Base-by-base conservation (phyloP, 495 filamentous ascomycete species). In the Lindgomyces ingoldianus region DNA sequence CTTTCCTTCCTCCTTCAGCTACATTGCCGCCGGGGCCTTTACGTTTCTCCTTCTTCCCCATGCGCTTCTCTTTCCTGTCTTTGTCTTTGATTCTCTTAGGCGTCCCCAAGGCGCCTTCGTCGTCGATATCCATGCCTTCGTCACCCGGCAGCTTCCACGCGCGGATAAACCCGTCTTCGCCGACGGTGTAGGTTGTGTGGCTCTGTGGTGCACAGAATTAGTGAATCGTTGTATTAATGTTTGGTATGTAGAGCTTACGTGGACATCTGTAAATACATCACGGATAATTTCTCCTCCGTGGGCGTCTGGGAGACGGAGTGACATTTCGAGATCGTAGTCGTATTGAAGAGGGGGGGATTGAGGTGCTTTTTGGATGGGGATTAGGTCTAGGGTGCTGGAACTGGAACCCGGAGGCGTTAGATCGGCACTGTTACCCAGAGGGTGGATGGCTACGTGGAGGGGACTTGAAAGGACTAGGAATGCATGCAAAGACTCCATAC, bases 251-350 rank as follows among this genome's bases (percentile, higher is more conserved):
- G 3, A 19, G 74, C 80, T 64, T 76, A 89, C 88, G 72, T 80
- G 79, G 54, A 89, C 87, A 64, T 89, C 82, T 44, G 93, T 77
- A 75, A 83, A 88, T 46, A 96, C 84, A 39, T 90, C 87, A 48
- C 93, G 83, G 21, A 95, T 86, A 51, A 97, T 82, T 68, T 98
- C 93, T 24, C 86, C 85, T 0, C 89, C 89, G 76, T 97, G 93
- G 3, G 86, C 92, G 24, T 88, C 90, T 1, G 82, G 33, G 24
- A 96, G 75, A 11, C 83, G 84, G 61, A 91, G 83, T 18, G 83
- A 80, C 19, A 79, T 80, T 18, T 82, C 81, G n/a, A 75, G 75
- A 69, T 87, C 83, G 52, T 90, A 78, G 8, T 72, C 75, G 88
- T 89, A 95, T 8, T 78, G 71, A 6, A 72, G 51, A 9, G 80